phyloP scores from a whole-genome alignment of 768 basidiomycete genomes.

The Xerocomellus intermedius region DNA sequence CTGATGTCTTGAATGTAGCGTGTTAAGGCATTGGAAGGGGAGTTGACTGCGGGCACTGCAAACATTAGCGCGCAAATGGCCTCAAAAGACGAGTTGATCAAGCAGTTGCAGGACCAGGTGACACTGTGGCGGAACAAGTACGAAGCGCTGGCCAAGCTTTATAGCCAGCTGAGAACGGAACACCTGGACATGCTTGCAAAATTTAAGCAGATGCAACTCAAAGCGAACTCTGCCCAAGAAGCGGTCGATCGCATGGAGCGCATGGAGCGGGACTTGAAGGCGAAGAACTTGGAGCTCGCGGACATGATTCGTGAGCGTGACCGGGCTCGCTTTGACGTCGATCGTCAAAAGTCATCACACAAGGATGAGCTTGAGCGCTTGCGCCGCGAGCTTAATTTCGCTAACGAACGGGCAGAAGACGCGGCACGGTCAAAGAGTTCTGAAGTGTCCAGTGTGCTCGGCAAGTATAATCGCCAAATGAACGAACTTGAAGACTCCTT shows the following conservation, averaged over 20 bases:
- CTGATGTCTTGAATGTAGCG: slow-evolving; percentile 49
- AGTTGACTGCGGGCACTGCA: slow-evolving; percentile 68
- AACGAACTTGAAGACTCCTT: slow-evolving; percentile 96
- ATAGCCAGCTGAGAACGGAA: slow-evolving; percentile 96
- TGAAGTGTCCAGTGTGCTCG: slow-evolving; percentile 83
- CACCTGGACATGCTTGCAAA: slow-evolving; percentile 97
- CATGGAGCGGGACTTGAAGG: slow-evolving; percentile 96
- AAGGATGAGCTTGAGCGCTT: slow-evolving; percentile 94
- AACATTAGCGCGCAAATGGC: slow-evolving; percentile 83
- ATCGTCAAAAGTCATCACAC: slow-evolving; percentile 89
- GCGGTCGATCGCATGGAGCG: slow-evolving; percentile 98
- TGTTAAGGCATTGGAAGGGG: slow-evolving; percentile 93
- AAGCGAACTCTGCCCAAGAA: slow-evolving; percentile 97
- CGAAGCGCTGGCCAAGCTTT: slow-evolving; percentile 96
- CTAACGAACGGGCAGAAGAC: slow-evolving; percentile 98
- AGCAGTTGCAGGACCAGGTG: slow-evolving; percentile 95
- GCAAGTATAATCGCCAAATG: slow-evolving; percentile 94
- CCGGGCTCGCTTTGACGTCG: slow-evolving; percentile 91
- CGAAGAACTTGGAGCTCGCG: slow-evolving; percentile 97
- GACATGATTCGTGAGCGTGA: slow-evolving; percentile 99
- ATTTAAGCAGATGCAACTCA: slow-evolving; percentile 96
- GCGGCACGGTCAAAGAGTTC: slow-evolving; percentile 87
- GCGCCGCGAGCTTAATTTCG: slow-evolving; percentile 88
- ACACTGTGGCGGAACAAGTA: slow-evolving; percentile 98
- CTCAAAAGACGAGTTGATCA: slow-evolving; percentile 94